Percentiles rank a stretch among this genome's conserved stretches.
Conservation (phyloP, 2,329 filamentous ascomycete genomes). For the Fusarium luffae region DNA sequence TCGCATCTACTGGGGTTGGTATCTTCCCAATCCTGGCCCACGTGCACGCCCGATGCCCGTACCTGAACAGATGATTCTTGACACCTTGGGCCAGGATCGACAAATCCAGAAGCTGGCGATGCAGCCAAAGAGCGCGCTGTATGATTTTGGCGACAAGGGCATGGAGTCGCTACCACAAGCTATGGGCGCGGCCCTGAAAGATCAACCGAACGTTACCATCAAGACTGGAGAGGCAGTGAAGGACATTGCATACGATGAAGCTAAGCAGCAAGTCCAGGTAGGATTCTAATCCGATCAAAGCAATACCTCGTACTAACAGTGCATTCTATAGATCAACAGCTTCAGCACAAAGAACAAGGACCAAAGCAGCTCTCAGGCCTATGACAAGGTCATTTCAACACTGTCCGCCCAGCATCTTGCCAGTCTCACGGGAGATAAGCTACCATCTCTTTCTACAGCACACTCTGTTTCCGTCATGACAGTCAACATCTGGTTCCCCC, state of each 20-base stretch:
- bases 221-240: slow-evolving; percentile 61
- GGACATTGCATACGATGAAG: slow-evolving; percentile 55
- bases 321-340: slow-evolving; percentile 28
- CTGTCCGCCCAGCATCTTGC: slow-evolving; percentile 62
- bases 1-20: slow-evolving; percentile 47
- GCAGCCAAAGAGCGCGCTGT: slow-evolving; percentile 46
- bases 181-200: slow-evolving; percentile 62
- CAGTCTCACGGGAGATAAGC: slow-evolving; percentile 49
- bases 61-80: slow-evolving; percentile 47
- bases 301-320: slow-evolving; percentile 1
- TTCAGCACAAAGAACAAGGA: slow-evolving; percentile 7
- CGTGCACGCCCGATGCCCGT: slow-evolving; percentile 57
- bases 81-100: slow-evolving; percentile 44
- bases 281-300: slow-evolving; percentile 5
- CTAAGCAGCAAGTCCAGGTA: slow-evolving; percentile 57
- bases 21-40: slow-evolving; percentile 44
- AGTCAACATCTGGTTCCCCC: slow-evolving; percentile 86
- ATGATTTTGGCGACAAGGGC: slow-evolving; percentile 62
- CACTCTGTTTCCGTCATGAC: slow-evolving; percentile 86
- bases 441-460: slow-evolving; percentile 64
- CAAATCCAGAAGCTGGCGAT: slow-evolving; percentile 49
- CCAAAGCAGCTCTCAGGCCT: slow-evolving; percentile 38
- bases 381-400: slow-evolving; percentile 74
- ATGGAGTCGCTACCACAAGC: slow-evolving; percentile 69
- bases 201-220: slow-evolving; percentile 70